These are phyloP conservation scores for Penicillium lividum DNA, from an alignment of 495 filamentous ascomycete species.

Conservation along the genomic window DNA sequence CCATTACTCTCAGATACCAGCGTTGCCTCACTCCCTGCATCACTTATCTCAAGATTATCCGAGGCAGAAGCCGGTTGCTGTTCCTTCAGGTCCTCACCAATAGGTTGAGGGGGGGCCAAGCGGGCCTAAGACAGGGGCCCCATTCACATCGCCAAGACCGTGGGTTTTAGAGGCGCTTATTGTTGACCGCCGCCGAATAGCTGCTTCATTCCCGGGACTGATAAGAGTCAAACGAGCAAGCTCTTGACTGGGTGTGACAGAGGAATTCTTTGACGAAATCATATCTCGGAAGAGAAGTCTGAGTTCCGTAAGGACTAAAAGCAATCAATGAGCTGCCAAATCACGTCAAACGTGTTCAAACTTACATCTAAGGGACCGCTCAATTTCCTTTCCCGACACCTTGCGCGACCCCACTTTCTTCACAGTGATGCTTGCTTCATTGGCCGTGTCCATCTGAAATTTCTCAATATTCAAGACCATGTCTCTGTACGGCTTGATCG, in stretches of 20 bases:
- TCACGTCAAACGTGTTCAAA: constrained; percentile 12
- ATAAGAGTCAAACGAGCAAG: constrained; percentile 81
- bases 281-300: constrained; percentile 70
- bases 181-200: constrained; percentile 58
- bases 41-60: constrained; percentile 21
- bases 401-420: constrained; percentile 67
- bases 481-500: constrained; percentile 77
- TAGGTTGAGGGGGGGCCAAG: constrained; percentile 42
- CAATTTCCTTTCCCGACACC: constrained; percentile 61
- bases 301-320: constrained; percentile 69
- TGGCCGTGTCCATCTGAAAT: constrained; percentile 63
- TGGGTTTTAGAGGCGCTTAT: constrained; percentile 40
- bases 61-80: constrained; percentile 15
- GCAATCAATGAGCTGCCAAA: background rate
- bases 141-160: constrained; percentile 53
- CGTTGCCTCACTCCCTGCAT: constrained; percentile 53
- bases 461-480: constrained; percentile 74
- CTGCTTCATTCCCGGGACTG: constrained; percentile 59
- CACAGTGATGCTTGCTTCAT: constrained; percentile 51
- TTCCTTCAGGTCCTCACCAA: constrained; percentile 20
- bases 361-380: constrained; percentile 72
- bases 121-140: constrained; percentile 53
- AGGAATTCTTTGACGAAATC: constrained; percentile 54
- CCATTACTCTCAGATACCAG: constrained; percentile 44
- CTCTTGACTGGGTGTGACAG: constrained; percentile 69